These are phyloP conservation scores for Mallotus japonicus DNA, from an alignment of 441 rosid genomes.

Conservation along the genomic window DNA sequence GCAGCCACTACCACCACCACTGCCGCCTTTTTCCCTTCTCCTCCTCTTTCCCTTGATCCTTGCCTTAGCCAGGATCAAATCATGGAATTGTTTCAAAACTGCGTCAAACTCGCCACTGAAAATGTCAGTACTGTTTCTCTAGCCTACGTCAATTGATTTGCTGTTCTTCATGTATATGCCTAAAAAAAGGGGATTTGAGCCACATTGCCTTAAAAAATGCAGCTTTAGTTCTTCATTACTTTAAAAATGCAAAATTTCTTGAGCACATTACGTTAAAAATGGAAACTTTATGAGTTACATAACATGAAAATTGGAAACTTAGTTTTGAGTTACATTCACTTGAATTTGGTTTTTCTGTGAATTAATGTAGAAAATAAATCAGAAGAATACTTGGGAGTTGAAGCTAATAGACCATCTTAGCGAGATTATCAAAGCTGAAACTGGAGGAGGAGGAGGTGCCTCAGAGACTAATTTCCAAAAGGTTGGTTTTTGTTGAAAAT, in stretches of 20 bases:
- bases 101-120: constrained; percentile 85
- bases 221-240: not conserved
- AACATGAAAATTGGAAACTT: not conserved
- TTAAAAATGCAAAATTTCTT: too few species aligned
- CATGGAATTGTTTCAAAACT: constrained; percentile 68
- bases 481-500: constrained; percentile 30
- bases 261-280: not conserved
- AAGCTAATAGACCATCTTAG: constrained; percentile 76
- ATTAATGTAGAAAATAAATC: constrained; percentile 72
- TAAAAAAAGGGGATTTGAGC: not conserved
- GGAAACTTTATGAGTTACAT: not conserved
- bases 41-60: constrained; percentile 35
- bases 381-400: constrained; percentile 88
- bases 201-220: not conserved
- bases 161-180: not conserved
- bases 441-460: constrained; percentile 45
- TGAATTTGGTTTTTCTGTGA: not conserved
- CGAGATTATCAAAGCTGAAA: constrained; percentile 70
- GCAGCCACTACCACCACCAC: constrained; percentile 30
- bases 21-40: constrained; percentile 24
- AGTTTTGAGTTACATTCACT: not conserved
- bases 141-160: not conserved
- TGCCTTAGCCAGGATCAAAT: constrained; percentile 70
- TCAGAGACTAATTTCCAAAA: constrained; percentile 77
- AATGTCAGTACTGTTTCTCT: constrained; percentile 38